phyloP scores from a whole-genome alignment of 2,329 filamentous ascomycete species.

The Nemania bipapillata region DNA sequence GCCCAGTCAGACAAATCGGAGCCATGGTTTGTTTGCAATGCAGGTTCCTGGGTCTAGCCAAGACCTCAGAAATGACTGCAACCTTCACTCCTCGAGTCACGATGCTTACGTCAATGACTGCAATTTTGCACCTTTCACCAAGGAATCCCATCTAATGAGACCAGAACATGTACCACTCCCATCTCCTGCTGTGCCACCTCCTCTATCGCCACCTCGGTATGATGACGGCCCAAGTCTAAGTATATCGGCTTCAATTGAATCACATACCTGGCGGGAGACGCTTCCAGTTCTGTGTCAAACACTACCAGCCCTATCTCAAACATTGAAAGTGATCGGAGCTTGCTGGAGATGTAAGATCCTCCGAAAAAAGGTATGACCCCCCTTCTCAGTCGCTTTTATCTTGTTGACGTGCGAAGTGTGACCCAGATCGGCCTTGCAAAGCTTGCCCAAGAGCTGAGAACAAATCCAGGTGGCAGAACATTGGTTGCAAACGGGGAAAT shows the following conservation, averaged over 20 bases:
- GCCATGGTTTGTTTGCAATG: neutral
- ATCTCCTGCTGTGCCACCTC: neutral
- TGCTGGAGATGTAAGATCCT: conserved; percentile 18
- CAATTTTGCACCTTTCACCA: neutral
- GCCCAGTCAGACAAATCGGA: neutral
- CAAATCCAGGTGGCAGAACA: conserved; percentile 14
- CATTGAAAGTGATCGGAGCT: conserved; percentile 11
- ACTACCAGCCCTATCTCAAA: conserved; percentile 3
- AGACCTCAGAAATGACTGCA: neutral
- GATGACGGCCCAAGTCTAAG: neutral
- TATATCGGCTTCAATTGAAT: neutral
- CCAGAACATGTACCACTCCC: neutral
- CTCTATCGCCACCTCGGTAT: neutral
- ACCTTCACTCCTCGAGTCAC: neutral
- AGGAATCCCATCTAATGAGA: neutral
- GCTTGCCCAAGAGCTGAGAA: conserved; percentile 9
- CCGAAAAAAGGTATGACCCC: conserved; percentile 11
- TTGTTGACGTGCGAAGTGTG: conserved; percentile 9
- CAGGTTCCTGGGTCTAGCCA: neutral
- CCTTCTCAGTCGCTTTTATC: neutral
- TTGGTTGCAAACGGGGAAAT: conserved; percentile 11
- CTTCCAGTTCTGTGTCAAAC: conserved; percentile 4
- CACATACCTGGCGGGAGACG: neutral
- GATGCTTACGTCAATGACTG: neutral
- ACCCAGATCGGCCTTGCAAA: conserved; percentile 13